These are phyloP conservation scores for maize (Zea mays) DNA, from an alignment of 176 grass and related monocot species.

Conservation along the genomic window Zm-B73-REFERENCE-NAM-5.0 NC_050101.1:162864001-162864500, in stretches of 20 bases:
- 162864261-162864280: background rate
- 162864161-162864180: too few species aligned
- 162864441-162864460: background rate
- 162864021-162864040: constrained; percentile 86
- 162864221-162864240: too few species aligned
- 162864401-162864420: background rate
- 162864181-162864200: too few species aligned
- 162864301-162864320: background rate
- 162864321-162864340: background rate
- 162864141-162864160: too few species aligned
- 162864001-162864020: constrained; percentile 66
- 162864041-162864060: constrained; percentile 83
- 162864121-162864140: too few species aligned
- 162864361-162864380: background rate
- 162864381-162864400: background rate
- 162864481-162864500: background rate
- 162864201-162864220: too few species aligned
- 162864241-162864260: background rate
- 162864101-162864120: too few species aligned
- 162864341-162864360: background rate
- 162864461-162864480: background rate
- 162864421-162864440: background rate
- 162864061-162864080: constrained; percentile 56
- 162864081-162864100: too few species aligned
- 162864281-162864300: constrained; percentile 17